Evolutionary conservation across 306 rosid species (phyloP), one percentile per base, ranked within the genome.

Genomic region (Lathyrus sativus): DNA sequence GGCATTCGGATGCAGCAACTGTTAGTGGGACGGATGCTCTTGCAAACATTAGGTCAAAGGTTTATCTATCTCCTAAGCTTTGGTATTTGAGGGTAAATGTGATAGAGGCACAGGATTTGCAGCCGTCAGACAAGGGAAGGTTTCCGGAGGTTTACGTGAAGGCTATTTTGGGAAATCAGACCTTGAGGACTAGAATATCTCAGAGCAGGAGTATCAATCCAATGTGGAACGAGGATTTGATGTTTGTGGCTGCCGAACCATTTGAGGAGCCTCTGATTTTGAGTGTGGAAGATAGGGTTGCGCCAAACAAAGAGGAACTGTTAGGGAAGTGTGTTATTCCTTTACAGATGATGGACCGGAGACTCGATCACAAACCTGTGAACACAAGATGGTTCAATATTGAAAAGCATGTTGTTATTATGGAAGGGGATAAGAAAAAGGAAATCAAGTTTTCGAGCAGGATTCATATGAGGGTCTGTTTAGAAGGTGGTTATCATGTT

Each of bases 81-180:
- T 92, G 98, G 98, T 92, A 92, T 79, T 79, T 92, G 77, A 82
- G 98, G 90, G 98, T 92, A 26, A 92, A 92, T 69, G 77, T 92
- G 5, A 92, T 92, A n/a, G 98, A 92, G 81, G 98, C 98, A 2
- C 98, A 90, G 80, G 98, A 92, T 79, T 79, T 92, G 85, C 74
- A 29, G 63, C 96, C 90, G 0, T 77, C 56, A 8, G 96, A 90
- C 51, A 88, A 88, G 82, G 96, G 96, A 28, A 85, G 93, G 70
- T 92, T 76, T 80, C 98, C 96, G 0, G 98, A 92, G 35, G 96
- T 92, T 68, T 92, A 54, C 74, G 96, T 88, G 74, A 92, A 81
- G 87, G 98, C 93, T 61, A 63, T 60, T 12, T 73, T 92, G 50
- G 98, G 98, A 65, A 88, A 79, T 75, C 96, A 90, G 84, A 76